phyloP scores from a whole-genome alignment of 345 rosid species.

The Diplotaxis tenuifolia region DNA sequence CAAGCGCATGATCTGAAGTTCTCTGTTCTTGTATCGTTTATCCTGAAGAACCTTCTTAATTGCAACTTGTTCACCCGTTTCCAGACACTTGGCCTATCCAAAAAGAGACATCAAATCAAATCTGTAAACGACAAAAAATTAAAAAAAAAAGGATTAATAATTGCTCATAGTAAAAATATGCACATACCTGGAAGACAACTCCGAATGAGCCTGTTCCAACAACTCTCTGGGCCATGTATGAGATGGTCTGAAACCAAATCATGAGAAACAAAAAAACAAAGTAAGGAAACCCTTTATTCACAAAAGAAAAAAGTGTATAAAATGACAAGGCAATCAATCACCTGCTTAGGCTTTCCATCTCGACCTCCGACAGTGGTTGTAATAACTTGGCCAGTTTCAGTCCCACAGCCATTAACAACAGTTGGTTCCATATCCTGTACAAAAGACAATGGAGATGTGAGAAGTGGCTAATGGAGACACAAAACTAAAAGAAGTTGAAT shows the following conservation, averaged over 20 bases:
- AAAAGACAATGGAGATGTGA: slow-evolving; percentile 21
- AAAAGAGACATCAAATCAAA: neutral
- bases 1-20: slow-evolving; percentile 89
- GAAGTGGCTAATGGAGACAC: no score
- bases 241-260: slow-evolving; percentile 60
- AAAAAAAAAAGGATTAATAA: neutral
- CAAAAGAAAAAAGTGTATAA: no score
- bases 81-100: slow-evolving; percentile 87
- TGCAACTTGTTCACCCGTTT: slow-evolving; percentile 92
- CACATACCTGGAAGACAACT: slow-evolving; percentile 78
- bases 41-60: slow-evolving; percentile 98
- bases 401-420: slow-evolving; percentile 68
- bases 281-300: neutral
- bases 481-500: neutral
- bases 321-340: slow-evolving; percentile 23
- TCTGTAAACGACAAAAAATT: neutral
- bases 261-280: neutral
- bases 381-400: slow-evolving; percentile 87
- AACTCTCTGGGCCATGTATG: slow-evolving; percentile 92
- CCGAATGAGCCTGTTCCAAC: slow-evolving; percentile 98
- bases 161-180: neutral
- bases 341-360: slow-evolving; percentile 96
- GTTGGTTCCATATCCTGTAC: slow-evolving; percentile 63
- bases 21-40: slow-evolving; percentile 96
- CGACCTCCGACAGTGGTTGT: slow-evolving; percentile 77